Evolutionary conservation across 306 rosid species (phyloP), one percentile per base, ranked within the genome.

Genomic region (Carpinus viminea): DNA sequence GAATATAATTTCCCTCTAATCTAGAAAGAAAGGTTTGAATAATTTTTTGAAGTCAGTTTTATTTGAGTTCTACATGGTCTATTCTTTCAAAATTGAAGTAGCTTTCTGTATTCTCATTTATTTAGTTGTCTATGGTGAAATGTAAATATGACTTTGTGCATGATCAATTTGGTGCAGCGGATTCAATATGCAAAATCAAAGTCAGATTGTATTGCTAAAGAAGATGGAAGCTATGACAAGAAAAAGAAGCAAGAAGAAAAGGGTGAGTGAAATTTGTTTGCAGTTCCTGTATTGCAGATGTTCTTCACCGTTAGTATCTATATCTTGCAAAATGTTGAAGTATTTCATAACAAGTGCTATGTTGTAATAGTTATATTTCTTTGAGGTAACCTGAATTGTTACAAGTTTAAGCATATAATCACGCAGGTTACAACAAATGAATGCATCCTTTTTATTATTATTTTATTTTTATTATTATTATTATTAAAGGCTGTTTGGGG

Each of bases 161-260:
- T 53, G 5, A 51, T 72, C 52, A 52, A 84, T 83, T 72, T 87
- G 76, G 61, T 88, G 84, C 86, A 95, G 99, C 79, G 98, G 74
- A 95, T 95, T 76, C 99, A 95, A 75, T 93, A 93, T 76, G 98
- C 99, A 11, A 95, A 95, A 90, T 16, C 91, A 38, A 92, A 93
- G 85, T 93, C 99, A n/a, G 99, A 95, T 76, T 95, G 99, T 83
- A 73, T 95, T 68, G 98, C 99, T 78, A 90, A 91, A 89, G 98
- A 87, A 77, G 99, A 95, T 57, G 99, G 99, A 83, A 95, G 87
- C 82, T 93, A 72, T 83, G 96, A 95, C 21, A 95, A 95, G 98
- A 92, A 95, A 75, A 95, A 87, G 96, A 95, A 93, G 89, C 98
- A 83, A 82, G 99, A 93, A 80, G 99, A 95, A 83, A 95, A 93